A percentile compares a stretch with the other conserved stretches of the same genome.
Conservation (phyloP, 2,329 filamentous ascomycete species). For the Talaromyces funiculosus region DNA sequence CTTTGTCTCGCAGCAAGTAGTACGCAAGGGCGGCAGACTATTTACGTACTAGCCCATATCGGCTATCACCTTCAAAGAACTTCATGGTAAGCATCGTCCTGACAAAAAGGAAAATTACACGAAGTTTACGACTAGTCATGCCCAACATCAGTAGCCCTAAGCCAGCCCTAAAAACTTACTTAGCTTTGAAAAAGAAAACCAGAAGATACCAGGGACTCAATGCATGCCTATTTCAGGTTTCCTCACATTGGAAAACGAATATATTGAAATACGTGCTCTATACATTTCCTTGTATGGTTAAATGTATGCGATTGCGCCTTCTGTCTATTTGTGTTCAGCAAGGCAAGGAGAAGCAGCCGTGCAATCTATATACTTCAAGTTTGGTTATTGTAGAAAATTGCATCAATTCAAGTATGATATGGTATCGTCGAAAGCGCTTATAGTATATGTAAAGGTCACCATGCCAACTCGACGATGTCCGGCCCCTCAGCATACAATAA, state of each 20-base stretch:
- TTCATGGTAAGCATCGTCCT: not conserved
- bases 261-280: not conserved
- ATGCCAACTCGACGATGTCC: constrained; percentile 35
- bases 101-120: not conserved
- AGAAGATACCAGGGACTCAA: not conserved
- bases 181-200: not conserved
- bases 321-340: too few species aligned
- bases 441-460: constrained; percentile 19
- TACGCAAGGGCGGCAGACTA: not conserved
- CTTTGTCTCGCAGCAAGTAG: not conserved
- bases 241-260: not conserved
- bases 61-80: not conserved
- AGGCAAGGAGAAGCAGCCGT: not conserved
- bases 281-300: not conserved
- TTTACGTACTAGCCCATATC: not conserved
- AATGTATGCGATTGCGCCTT: not conserved
- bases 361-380: not conserved
- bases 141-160: not conserved
- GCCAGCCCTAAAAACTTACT: not conserved
- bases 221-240: not conserved
- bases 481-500: constrained; percentile 29
- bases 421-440: not conserved
- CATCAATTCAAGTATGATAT: not conserved
- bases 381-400: not conserved
- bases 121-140: not conserved